A percentile compares a stretch with the other conserved stretches of the same genome.
Conservation (phyloP, 2,329 filamentous ascomycete species). For the Epichloe elymi region DNA sequence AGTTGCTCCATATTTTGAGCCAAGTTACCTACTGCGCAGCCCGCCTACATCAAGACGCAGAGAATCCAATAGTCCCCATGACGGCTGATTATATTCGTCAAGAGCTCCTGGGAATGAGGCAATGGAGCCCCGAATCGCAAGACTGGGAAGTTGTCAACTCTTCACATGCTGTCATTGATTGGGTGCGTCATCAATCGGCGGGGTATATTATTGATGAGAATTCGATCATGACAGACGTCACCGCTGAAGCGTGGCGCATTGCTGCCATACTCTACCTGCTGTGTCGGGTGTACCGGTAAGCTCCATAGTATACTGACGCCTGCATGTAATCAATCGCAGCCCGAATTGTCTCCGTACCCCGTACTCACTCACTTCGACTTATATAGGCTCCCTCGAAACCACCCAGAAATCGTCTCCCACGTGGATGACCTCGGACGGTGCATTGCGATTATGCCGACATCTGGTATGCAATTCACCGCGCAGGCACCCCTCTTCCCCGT, state of each 20-base stretch:
- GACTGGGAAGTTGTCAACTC: conserved; percentile 11
- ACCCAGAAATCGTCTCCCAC: conserved; percentile 20
- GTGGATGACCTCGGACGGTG: conserved; percentile 22
- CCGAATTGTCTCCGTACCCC: not conserved
- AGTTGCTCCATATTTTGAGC: conserved; percentile 23
- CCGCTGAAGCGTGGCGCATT: conserved; percentile 28
- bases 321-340: not conserved
- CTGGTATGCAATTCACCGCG: conserved; percentile 26
- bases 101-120: conserved; percentile 19
- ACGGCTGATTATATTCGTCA: conserved; percentile 16
- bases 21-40: conserved; percentile 25
- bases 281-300: conserved; percentile 25
- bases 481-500: conserved; percentile 29
- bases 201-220: conserved; percentile 15
- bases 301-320: not conserved
- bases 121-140: conserved; percentile 22
- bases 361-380: not conserved
- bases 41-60: conserved; percentile 19
- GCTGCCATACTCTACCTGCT: conserved; percentile 26
- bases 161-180: conserved; percentile 13
- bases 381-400: conserved; percentile 23
- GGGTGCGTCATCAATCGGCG: conserved; percentile 15
- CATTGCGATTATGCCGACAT: conserved; percentile 28
- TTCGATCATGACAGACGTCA: conserved; percentile 26
- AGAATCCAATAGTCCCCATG: conserved; percentile 18